These are phyloP conservation scores for Cryoendolithus antarcticus DNA, from an alignment of 2,329 filamentous ascomycete species.

Conservation along the genomic window DNA sequence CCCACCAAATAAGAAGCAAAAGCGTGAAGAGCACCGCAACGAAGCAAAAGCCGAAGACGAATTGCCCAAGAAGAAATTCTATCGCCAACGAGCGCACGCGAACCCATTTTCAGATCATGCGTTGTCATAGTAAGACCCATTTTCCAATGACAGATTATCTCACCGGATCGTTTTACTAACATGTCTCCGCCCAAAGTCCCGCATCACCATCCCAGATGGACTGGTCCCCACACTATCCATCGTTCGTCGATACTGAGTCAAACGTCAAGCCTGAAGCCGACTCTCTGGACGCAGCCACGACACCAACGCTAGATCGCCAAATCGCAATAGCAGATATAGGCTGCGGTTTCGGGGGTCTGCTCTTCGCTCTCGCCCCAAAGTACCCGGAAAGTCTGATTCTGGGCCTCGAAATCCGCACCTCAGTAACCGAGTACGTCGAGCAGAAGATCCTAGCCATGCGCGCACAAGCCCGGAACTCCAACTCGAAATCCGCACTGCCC, in stretches of 20 bases:
- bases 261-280: slow-evolving; percentile 4
- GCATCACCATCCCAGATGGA: slow-evolving; percentile 72
- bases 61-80: slow-evolving; percentile 89
- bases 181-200: slow-evolving; percentile 45
- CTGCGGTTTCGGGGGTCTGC: slow-evolving; percentile 85
- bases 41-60: slow-evolving; percentile 29
- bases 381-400: slow-evolving; percentile 74
- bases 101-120: slow-evolving; percentile 96
- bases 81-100: slow-evolving; percentile 88
- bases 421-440: slow-evolving; percentile 82
- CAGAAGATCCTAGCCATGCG: slow-evolving; percentile 77
- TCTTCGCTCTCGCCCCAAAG: slow-evolving; percentile 71
- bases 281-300: no score
- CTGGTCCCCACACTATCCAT: slow-evolving; percentile 75
- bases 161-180: neutral
- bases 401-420: slow-evolving; percentile 82
- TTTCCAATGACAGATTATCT: no score
- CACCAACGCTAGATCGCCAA: slow-evolving; percentile 24
- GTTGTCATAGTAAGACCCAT: slow-evolving; percentile 61
- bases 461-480: slow-evolving; percentile 37
- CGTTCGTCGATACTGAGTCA: slow-evolving; percentile 36
- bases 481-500: no score
- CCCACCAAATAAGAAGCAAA: slow-evolving; percentile 29
- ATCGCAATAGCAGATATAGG: slow-evolving; percentile 94
- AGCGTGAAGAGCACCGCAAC: slow-evolving; percentile 28